These are phyloP conservation scores for Rutstroemia sp. DNA, from an alignment of 2,329 filamentous ascomycete genomes.

Conservation along the genomic window DNA sequence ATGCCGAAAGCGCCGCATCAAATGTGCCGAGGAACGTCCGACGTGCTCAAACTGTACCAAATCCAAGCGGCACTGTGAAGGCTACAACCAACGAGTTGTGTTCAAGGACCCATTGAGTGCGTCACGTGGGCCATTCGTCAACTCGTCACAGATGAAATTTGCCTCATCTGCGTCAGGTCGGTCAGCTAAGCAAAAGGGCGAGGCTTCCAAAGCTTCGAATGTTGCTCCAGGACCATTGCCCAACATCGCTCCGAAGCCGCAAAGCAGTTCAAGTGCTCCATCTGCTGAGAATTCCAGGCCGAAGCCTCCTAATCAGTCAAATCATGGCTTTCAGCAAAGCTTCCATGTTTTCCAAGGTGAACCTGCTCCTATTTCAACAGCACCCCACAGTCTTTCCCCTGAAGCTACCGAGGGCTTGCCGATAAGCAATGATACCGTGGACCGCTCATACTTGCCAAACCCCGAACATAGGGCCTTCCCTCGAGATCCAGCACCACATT, in stretches of 20 bases:
- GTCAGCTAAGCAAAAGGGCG: constrained; percentile 14
- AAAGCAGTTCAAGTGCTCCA: not conserved
- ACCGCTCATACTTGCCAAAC: constrained; percentile 17
- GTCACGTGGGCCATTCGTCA: constrained; percentile 37
- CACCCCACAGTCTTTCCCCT: not conserved
- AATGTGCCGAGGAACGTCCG: constrained; percentile 86
- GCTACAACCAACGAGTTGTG: constrained; percentile 72
- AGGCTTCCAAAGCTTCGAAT: constrained; percentile 8
- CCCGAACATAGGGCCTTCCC: constrained; percentile 5
- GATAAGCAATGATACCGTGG: constrained; percentile 13
- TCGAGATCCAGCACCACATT: constrained; percentile 14
- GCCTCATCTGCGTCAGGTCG: constrained; percentile 7
- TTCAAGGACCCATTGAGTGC: constrained; percentile 68
- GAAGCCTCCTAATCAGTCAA: not conserved
- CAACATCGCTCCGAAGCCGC: constrained; percentile 3
- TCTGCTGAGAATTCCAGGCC: not conserved
- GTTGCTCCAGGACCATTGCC: not conserved
- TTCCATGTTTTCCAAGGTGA: constrained; percentile 1
- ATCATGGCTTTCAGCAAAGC: constrained; percentile 10
- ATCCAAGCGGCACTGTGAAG: constrained; percentile 76
- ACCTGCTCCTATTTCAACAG: not conserved
- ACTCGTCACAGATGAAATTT: constrained; percentile 21
- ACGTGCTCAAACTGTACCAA: constrained; percentile 79
- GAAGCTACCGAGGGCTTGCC: not conserved
- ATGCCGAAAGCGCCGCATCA: constrained; percentile 90